Evolutionary conservation across 1,284 basidiomycete genomes (phyloP).

Genomic region (Ceratobasidium sp.): DNA sequence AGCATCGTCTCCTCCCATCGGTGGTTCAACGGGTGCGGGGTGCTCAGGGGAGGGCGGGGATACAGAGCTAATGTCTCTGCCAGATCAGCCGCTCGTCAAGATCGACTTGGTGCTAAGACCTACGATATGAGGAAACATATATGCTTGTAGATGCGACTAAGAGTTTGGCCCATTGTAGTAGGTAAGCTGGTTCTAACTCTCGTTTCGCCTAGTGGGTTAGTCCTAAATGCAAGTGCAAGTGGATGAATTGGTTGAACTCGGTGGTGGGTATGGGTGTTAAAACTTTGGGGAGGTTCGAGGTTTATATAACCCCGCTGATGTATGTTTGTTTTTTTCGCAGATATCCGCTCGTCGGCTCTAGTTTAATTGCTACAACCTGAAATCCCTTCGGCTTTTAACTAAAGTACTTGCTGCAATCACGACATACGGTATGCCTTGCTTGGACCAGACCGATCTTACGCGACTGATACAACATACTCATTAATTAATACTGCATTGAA

Average conservation of each 20-base stretch:
- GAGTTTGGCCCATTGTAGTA: neutral
- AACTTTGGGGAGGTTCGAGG: no score
- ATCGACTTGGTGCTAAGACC: neutral
- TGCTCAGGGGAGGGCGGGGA: neutral
- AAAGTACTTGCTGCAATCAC: neutral
- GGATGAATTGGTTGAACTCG: neutral
- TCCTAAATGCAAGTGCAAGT: no score
- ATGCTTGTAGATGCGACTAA: neutral
- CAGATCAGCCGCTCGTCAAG: neutral
- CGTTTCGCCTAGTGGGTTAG: neutral
- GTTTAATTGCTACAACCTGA: neutral
- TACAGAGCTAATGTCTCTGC: neutral
- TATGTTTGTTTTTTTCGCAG: no score
- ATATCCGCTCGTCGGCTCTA: neutral
- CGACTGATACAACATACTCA: neutral
- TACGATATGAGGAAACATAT: neutral
- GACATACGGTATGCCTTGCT: neutral
- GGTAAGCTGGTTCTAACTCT: neutral
- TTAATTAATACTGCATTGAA: neutral
- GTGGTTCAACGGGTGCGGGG: neutral
- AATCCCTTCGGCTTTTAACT: neutral
- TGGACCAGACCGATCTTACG: neutral
- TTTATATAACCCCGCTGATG: no score
- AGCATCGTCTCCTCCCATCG: neutral
- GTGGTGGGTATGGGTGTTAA: neutral